Evolutionary conservation across 306 rosid species (phyloP), one percentile per base, ranked within the genome.

Genomic region (Malus fusca): DNA sequence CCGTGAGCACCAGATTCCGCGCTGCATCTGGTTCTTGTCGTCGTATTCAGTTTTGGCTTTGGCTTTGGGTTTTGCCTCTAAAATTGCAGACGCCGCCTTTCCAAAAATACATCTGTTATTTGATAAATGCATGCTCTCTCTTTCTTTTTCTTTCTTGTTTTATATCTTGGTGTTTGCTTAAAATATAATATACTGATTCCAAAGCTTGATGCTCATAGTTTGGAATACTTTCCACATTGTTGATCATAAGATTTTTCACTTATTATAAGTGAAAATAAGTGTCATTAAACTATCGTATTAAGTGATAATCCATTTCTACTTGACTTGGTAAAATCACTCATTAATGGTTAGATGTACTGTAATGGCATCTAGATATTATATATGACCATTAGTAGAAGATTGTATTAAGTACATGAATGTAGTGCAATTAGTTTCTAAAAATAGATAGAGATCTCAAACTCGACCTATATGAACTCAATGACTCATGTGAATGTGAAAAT

Each of bases 61-160:
- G 37, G 23, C 58, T 66, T 83, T 42, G 70, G 21, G 42, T 46
- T 40, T 75, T 22, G 67, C 48, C 40, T 13, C 30, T 40, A 40
- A 52, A 30, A 48, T 48, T 48, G 53, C 69, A 35, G 65, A 78
- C 88, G 88, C 93, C 89, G 85, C 63, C 87, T 82, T 84, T 85
- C 63, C 59, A 4, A 6, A 28, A n/a, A 4, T 18, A 3, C 13
- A 0, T 3, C 11, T 4, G 4, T n/a, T 14, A 64, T 71, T 35
- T 55, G 35, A 4, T 66, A 66, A 35, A 66, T 64, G 23, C 23
- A 17, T 17, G 3, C 21, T 31, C 14, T 64, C 35, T 17, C 3
- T 61, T 26, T 61, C 21, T 26, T 61, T 21, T 15, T 30, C 8
- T 30, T 14, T 30, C 12, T 19, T 18, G 23, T 21, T 55, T 55